Percentiles rank a stretch among this genome's conserved stretches.
These are phyloP conservation scores for Leccinum imitatum DNA, from an alignment of 768 basidiomycete species.

Conservation along the genomic window DNA sequence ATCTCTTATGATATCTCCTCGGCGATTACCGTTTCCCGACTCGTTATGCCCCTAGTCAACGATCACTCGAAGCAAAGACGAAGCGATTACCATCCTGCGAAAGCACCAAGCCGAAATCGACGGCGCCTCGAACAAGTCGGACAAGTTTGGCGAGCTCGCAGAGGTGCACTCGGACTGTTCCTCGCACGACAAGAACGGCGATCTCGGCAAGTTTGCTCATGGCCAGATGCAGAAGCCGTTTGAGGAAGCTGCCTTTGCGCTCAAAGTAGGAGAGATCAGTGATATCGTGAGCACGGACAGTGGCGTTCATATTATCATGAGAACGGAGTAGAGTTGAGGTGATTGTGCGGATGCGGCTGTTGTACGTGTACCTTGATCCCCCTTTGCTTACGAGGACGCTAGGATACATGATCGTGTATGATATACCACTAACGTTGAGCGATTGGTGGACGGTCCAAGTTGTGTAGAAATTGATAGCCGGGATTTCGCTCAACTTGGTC, in stretches of 20 bases:
- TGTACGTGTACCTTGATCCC: background rate
- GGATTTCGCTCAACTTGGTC: background rate
- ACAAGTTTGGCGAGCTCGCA: slow-evolving; percentile 79
- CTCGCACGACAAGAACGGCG: slow-evolving; percentile 77
- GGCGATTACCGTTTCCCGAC: background rate
- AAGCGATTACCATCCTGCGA: slow-evolving; percentile 80
- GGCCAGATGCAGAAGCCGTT: slow-evolving; percentile 98
- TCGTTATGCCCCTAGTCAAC: slow-evolving; percentile 44
- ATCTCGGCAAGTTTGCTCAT: slow-evolving; percentile 81
- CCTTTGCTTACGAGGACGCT: background rate
- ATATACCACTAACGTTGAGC: background rate
- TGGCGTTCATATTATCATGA: slow-evolving; percentile 90
- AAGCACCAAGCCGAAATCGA: slow-evolving; percentile 63
- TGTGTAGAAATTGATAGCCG: background rate
- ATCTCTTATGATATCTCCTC: background rate
- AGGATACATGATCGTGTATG: slow-evolving; percentile 2
- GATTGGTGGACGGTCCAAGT: background rate
- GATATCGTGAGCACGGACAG: slow-evolving; percentile 86
- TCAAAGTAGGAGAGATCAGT: slow-evolving; percentile 75
- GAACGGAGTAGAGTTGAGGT: slow-evolving; percentile 57
- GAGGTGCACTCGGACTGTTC: slow-evolving; percentile 82
- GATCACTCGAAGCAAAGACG: slow-evolving; percentile 85
- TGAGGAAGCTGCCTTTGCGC: slow-evolving; percentile 79
- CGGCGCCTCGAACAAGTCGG: slow-evolving; percentile 37
- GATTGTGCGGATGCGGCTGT: slow-evolving; percentile 11